These are phyloP conservation scores for Nissolia schottii DNA, from an alignment of 306 rosid genomes.

Conservation along the genomic window DNA sequence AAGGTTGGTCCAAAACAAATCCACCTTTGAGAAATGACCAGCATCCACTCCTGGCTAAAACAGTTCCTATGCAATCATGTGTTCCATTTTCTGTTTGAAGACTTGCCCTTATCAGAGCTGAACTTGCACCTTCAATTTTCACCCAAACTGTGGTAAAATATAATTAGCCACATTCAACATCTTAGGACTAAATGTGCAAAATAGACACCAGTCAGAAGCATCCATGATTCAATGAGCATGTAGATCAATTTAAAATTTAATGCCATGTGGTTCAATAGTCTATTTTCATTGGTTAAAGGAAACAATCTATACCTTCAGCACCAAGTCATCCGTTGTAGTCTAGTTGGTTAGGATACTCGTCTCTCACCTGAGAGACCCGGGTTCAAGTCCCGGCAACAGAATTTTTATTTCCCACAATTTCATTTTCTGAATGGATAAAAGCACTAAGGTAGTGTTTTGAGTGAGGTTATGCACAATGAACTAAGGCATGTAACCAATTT, in stretches of 20 bases:
- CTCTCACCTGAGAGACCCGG: conserved; percentile 89
- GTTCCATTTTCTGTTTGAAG: conserved; percentile 41
- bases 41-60: conserved; percentile 66
- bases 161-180: not conserved
- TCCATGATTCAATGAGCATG: not conserved
- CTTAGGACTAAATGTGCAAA: not conserved
- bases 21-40: conserved; percentile 99
- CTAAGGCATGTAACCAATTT: too few relatives aligned
- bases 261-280: not conserved
- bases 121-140: conserved; percentile 41
- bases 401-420: too few relatives aligned
- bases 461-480: conserved; percentile 51
- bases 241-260: not conserved
- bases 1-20: conserved; percentile 44
- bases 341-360: conserved; percentile 78
- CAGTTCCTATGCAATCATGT: conserved; percentile 61
- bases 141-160: conserved; percentile 57
- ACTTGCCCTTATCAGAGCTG: conserved; percentile 57
- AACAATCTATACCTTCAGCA: not conserved
- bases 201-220: not conserved
- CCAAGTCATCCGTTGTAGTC: conserved; percentile 57
- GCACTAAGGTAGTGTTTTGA: conserved; percentile 42
- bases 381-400: conserved; percentile 88
- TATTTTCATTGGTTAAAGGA: too few relatives aligned
- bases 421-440: too few relatives aligned